These are phyloP conservation scores for Pleurotus sapidus DNA, from an alignment of 768 basidiomycete genomes.

Conservation along the genomic window DNA sequence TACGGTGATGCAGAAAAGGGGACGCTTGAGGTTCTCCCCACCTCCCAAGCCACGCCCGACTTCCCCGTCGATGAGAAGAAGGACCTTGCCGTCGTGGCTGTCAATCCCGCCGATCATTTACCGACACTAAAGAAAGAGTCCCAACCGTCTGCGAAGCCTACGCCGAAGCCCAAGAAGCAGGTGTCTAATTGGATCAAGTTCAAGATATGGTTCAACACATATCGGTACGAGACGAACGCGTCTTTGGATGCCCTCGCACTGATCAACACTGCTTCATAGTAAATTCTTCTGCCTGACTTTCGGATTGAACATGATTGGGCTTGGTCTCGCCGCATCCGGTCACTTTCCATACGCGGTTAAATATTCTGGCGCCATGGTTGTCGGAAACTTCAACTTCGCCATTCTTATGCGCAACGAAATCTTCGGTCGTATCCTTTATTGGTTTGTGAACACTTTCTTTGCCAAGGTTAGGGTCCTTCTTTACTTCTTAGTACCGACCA, in stretches of 20 bases:
- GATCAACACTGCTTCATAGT: constrained; percentile 25
- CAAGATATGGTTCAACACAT: constrained; percentile 70
- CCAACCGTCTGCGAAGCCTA: constrained; percentile 33
- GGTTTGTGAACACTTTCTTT: constrained; percentile 63
- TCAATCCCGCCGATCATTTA: constrained; percentile 23
- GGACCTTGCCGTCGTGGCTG: constrained; percentile 22
- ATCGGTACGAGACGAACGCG: constrained; percentile 40
- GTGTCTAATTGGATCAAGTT: constrained; percentile 58
- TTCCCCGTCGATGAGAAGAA: constrained; percentile 39
- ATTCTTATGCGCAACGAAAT: constrained; percentile 78
- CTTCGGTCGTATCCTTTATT: constrained; percentile 68
- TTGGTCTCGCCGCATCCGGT: constrained; percentile 60
- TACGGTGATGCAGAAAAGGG: constrained; percentile 61
- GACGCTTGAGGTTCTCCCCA: constrained; percentile 41
- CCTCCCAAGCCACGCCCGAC: constrained; percentile 21
- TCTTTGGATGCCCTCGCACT: background rate
- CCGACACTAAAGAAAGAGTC: constrained; percentile 31
- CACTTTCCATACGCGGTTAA: constrained; percentile 61
- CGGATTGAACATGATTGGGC: constrained; percentile 57
- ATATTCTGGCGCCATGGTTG: constrained; percentile 64
- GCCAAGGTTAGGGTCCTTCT: constrained; percentile 50
- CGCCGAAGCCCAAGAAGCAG: constrained; percentile 49
- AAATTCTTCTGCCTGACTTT: constrained; percentile 69
- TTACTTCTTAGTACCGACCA: background rate
- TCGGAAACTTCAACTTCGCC: constrained; percentile 70